Evolutionary conservation across 352 stramenopile genomes (phyloP).

Genomic region (Globisporangium radiosum): DNA sequence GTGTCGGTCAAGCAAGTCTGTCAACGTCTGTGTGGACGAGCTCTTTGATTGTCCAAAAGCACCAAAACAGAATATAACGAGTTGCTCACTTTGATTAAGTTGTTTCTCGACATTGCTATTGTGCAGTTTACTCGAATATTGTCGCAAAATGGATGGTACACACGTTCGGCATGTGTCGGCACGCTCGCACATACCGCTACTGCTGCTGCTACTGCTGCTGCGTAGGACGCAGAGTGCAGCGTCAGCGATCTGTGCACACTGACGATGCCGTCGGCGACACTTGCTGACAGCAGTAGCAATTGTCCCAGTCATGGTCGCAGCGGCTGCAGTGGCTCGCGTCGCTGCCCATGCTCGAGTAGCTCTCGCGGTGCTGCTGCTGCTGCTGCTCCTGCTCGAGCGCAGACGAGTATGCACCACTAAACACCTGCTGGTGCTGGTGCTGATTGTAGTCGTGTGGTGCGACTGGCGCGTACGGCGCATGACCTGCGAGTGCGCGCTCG

Average conservation of each 20-base stretch:
- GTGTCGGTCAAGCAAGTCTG: neutral
- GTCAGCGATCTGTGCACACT: constrained; percentile 45
- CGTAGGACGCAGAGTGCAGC: too few species aligned
- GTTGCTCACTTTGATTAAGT: neutral
- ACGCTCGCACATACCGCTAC: neutral
- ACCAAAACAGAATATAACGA: neutral
- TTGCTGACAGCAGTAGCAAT: constrained; percentile 73
- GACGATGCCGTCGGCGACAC: constrained; percentile 60
- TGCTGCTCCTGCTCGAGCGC: constrained; percentile 5
- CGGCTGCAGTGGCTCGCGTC: constrained; percentile 62
- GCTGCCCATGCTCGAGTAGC: constrained; percentile 43
- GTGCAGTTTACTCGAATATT: neutral
- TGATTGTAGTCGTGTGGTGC: constrained; percentile 1
- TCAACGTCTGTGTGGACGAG: neutral
- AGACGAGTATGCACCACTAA: neutral
- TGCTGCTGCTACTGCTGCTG: neutral
- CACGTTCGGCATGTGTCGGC: neutral
- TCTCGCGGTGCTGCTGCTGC: constrained; percentile 21
- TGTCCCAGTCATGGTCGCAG: constrained; percentile 61
- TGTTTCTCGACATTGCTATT: neutral
- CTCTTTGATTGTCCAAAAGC: neutral
- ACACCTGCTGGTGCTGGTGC: constrained; percentile 1
- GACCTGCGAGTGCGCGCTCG: constrained; percentile 9
- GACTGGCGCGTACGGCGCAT: constrained; percentile 7
- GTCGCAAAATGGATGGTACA: neutral